A percentile compares a stretch with the other conserved stretches of the same genome.
These are phyloP conservation scores for Boletus vinaceobasis DNA, from an alignment of 768 basidiomycete species.

Conservation along the genomic window DNA sequence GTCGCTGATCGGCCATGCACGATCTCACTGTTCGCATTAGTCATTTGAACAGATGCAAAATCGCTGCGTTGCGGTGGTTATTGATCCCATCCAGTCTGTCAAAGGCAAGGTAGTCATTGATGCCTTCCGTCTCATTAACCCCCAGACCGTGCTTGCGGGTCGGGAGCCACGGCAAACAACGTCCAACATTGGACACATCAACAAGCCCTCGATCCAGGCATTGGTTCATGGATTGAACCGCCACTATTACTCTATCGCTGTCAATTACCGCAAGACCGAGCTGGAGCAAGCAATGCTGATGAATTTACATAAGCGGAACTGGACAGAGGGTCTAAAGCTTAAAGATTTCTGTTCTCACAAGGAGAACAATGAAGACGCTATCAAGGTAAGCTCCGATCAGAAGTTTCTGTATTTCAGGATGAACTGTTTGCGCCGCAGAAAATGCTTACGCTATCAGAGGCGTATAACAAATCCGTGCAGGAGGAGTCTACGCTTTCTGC, in stretches of 20 bases:
- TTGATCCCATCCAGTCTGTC: conserved; percentile 98
- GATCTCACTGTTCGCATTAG: conserved; percentile 40
- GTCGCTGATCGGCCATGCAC: not conserved
- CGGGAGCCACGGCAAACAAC: conserved; percentile 97
- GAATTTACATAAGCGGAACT: conserved; percentile 98
- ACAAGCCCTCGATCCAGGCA: conserved; percentile 98
- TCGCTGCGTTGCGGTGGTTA: conserved; percentile 93
- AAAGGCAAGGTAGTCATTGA: conserved; percentile 99
- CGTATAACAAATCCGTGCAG: conserved; percentile 97
- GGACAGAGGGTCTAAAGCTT: conserved; percentile 95
- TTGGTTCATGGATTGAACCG: conserved; percentile 96
- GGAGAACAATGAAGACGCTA: conserved; percentile 84
- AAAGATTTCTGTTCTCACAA: conserved; percentile 89
- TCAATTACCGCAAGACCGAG: conserved; percentile 98
- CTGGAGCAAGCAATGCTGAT: conserved; percentile 98
- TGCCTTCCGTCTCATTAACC: conserved; percentile 96
- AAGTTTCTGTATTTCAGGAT: conserved; percentile 16
- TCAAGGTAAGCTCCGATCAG: conserved; percentile 65
- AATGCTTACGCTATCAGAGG: conserved; percentile 89
- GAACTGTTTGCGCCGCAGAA: conserved; percentile 32
- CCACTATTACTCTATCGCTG: conserved; percentile 97
- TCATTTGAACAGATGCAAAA: conserved; percentile 94
- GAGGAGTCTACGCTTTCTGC: conserved; percentile 94
- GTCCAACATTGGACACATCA: conserved; percentile 97
- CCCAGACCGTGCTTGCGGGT: conserved; percentile 83